Conservation (phyloP, 495 filamentous ascomycete genomes). For the Xylaria bambusicola region DNA sequence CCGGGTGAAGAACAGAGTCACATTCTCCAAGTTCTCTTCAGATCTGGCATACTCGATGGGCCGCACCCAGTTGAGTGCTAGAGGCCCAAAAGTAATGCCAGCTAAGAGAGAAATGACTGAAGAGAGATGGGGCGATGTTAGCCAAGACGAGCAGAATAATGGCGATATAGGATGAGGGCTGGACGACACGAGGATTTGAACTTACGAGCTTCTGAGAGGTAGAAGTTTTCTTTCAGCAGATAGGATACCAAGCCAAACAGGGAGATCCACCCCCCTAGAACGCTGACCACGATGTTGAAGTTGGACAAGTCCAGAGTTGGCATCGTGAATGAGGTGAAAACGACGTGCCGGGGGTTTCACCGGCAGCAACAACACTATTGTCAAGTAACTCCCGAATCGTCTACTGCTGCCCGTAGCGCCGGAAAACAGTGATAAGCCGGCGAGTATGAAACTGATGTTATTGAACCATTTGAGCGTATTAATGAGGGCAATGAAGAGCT, state of each 20-base stretch:
- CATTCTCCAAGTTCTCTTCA: conserved; percentile 37
- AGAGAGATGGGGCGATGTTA: neutral
- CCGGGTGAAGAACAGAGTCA: conserved; percentile 79
- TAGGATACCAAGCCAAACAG: conserved; percentile 88
- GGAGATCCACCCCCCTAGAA: conserved; percentile 84
- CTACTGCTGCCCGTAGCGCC: conserved; percentile 31
- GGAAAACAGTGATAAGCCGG: conserved; percentile 33
- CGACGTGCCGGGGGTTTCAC: neutral
- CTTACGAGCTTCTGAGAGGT: conserved; percentile 86
- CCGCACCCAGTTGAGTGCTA: conserved; percentile 73
- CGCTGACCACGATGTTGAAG: conserved; percentile 86
- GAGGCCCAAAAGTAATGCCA: conserved; percentile 75
- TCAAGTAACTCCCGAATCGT: conserved; percentile 44
- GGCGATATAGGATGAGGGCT: neutral
- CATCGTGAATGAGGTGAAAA: conserved; percentile 52
- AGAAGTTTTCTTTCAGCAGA: conserved; percentile 85
- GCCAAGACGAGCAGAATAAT: neutral
- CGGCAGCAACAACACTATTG: neutral
- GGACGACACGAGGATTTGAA: conserved; percentile 19
- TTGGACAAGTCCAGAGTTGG: conserved; percentile 75
- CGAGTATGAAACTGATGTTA: conserved; percentile 40
- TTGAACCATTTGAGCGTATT: conserved; percentile 45
- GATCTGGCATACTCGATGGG: conserved; percentile 76
- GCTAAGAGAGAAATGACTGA: conserved; percentile 81
- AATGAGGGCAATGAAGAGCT: neutral